Conservation (phyloP, 768 basidiomycete genomes). For the Mycena alexandri region DNA sequence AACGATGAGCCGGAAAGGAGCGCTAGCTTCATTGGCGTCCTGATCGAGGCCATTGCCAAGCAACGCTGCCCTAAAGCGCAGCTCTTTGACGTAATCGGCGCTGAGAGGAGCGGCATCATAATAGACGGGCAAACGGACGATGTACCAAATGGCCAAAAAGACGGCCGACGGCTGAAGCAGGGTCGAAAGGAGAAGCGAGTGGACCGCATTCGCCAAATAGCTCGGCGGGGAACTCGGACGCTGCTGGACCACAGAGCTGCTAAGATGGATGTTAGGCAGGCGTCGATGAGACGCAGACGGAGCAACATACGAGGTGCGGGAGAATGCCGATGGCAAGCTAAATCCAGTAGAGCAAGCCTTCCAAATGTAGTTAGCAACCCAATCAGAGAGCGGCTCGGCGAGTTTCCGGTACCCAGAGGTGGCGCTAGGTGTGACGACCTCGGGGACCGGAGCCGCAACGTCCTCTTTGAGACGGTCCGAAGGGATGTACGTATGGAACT, state of each 20-base stretch:
- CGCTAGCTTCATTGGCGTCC: slow-evolving; percentile 67
- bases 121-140: slow-evolving; percentile 79
- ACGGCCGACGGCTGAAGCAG: slow-evolving; percentile 86
- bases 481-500: slow-evolving; percentile 42
- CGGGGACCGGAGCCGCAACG: slow-evolving; percentile 54
- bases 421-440: slow-evolving; percentile 63
- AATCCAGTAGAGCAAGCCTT: slow-evolving; percentile 83
- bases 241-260: slow-evolving; percentile 50
- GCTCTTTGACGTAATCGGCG: slow-evolving; percentile 68
- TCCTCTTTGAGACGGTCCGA: slow-evolving; percentile 50
- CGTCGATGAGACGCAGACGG: slow-evolving; percentile 13
- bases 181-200: slow-evolving; percentile 82
- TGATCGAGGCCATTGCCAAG: slow-evolving; percentile 67
- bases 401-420: slow-evolving; percentile 76
- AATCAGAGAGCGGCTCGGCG: slow-evolving; percentile 82
- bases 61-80: slow-evolving; percentile 72
- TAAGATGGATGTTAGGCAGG: slow-evolving; percentile 35
- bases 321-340: slow-evolving; percentile 66
- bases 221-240: slow-evolving; percentile 63
- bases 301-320: slow-evolving; percentile 64
- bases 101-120: slow-evolving; percentile 66
- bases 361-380: slow-evolving; percentile 86
- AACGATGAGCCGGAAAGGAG: slow-evolving; percentile 80
- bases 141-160: slow-evolving; percentile 86
- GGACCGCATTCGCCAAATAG: slow-evolving; percentile 71